A percentile compares a stretch with the other conserved stretches of the same genome.
These are phyloP conservation scores for Rubus parviflorus DNA, from an alignment of 306 rosid species.

Conservation along the genomic window DNA sequence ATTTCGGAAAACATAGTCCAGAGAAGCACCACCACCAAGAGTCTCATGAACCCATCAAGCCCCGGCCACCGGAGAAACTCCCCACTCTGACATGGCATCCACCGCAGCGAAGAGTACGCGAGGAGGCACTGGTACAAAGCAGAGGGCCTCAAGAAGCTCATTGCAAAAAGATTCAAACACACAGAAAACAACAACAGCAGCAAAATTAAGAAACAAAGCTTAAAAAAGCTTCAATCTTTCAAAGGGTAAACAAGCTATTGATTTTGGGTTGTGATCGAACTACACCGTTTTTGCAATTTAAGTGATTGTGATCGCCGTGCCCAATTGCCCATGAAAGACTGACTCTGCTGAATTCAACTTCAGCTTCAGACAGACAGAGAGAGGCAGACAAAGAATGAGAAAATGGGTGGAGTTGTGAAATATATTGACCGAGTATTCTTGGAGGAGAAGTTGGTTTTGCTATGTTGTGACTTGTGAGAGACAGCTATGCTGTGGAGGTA, in stretches of 20 bases:
- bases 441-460: slow-evolving; percentile 5
- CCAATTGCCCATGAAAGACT: slow-evolving; percentile 8
- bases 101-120: slow-evolving; percentile 43
- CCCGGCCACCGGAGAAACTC: slow-evolving; percentile 82
- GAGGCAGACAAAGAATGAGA: neutral
- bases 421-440: neutral
- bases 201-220: neutral
- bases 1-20: slow-evolving; percentile 75
- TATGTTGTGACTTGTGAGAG: neutral
- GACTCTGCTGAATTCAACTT: slow-evolving; percentile 13
- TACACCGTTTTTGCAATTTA: neutral
- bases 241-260: slow-evolving; percentile 14
- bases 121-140: slow-evolving; percentile 44
- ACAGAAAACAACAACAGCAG: slow-evolving; percentile 5
- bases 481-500: neutral
- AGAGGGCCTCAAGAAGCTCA: slow-evolving; percentile 78
- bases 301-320: slow-evolving; percentile 24
- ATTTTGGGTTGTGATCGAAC: slow-evolving; percentile 14
- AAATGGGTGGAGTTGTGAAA: neutral
- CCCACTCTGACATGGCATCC: slow-evolving; percentile 87
- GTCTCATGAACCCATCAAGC: slow-evolving; percentile 65
- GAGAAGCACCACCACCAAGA: slow-evolving; percentile 58
- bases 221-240: neutral
- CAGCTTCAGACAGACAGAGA: neutral
- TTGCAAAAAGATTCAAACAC: slow-evolving; percentile 18